Percentiles rank a stretch among this genome's conserved stretches.
phyloP scores from a whole-genome alignment of 805 yeast genomes.

The Hanseniaspora clermontiae region DNA sequence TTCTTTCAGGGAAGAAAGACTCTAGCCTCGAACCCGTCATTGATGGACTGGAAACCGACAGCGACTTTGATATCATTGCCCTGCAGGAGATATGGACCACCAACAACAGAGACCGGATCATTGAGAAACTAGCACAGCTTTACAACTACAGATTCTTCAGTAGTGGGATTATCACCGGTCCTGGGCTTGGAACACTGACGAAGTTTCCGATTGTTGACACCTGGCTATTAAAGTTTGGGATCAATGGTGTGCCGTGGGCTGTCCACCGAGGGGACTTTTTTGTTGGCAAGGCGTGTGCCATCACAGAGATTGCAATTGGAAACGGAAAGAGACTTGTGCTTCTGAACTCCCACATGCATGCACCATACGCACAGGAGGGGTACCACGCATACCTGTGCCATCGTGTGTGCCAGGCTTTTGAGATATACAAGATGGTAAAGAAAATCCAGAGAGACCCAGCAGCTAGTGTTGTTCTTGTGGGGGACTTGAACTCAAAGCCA shows the following conservation, averaged over 20 bases:
- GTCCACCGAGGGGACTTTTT: slow-evolving; percentile 93
- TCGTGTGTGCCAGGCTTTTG: slow-evolving; percentile 94
- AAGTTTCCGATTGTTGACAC: slow-evolving; percentile 72
- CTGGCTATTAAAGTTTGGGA: slow-evolving; percentile 70
- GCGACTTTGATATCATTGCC: slow-evolving; percentile 67
- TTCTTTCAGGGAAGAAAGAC: slow-evolving; percentile 32
- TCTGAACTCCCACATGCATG: slow-evolving; percentile 91
- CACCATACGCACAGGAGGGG: slow-evolving; percentile 74
- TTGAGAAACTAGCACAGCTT: slow-evolving; percentile 30
- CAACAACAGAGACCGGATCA: slow-evolving; percentile 65
- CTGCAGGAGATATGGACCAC: slow-evolving; percentile 91
- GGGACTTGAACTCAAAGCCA: slow-evolving; percentile 84
- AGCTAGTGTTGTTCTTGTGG: slow-evolving; percentile 76
- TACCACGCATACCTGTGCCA: slow-evolving; percentile 86
- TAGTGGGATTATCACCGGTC: slow-evolving; percentile 82
- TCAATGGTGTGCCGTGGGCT: slow-evolving; percentile 90
- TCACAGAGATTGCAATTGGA: slow-evolving; percentile 50
- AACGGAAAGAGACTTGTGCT: slow-evolving; percentile 41
- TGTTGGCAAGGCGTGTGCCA: slow-evolving; percentile 82
- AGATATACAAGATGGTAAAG: slow-evolving; percentile 55
- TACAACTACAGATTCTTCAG: slow-evolving; percentile 59
- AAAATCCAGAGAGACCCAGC: slow-evolving; percentile 52
- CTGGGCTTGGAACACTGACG: slow-evolving; percentile 78
- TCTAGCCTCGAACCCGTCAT: slow-evolving; percentile 14
- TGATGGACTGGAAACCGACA: slow-evolving; percentile 15